phyloP scores from a whole-genome alignment of 2,329 filamentous ascomycete species.

The Cytospora chrysosperma region DNA sequence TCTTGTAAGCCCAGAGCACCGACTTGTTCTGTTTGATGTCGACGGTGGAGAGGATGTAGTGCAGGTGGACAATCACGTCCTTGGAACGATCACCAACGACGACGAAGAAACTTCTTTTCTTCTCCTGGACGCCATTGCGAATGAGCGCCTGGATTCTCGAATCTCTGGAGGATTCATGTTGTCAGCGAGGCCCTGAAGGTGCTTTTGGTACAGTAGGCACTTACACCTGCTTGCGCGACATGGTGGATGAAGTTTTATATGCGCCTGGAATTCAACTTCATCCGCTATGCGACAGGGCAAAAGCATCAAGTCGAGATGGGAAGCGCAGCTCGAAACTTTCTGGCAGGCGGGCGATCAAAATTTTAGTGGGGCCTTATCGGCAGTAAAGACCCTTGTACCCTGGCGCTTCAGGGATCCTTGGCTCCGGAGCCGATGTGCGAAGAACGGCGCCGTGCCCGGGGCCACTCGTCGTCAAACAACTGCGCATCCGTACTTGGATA shows the following conservation, averaged over 20 bases:
- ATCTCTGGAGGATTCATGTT: constrained; percentile 54
- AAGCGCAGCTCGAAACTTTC: constrained; percentile 18
- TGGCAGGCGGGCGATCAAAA: constrained; percentile 17
- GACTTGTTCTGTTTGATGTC: constrained; percentile 95
- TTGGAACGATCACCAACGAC: constrained; percentile 93
- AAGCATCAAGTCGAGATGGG: background rate
- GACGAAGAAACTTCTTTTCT: constrained; percentile 97
- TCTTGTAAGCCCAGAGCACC: constrained; percentile 98
- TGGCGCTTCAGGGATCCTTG: background rate
- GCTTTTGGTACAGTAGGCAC: constrained; percentile 27
- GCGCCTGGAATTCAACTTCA: constrained; percentile 6
- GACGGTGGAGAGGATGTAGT: constrained; percentile 87
- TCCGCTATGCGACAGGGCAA: constrained; percentile 10
- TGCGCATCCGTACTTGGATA: background rate
- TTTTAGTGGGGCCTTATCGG: constrained; percentile 21
- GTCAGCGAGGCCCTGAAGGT: constrained; percentile 14
- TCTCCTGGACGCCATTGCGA: constrained; percentile 87
- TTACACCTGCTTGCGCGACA: constrained; percentile 61
- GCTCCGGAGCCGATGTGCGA: background rate
- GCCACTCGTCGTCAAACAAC: background rate
- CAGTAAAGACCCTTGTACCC: background rate
- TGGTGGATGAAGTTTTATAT: constrained; percentile 36
- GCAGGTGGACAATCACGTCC: constrained; percentile 90
- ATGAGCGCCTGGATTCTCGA: constrained; percentile 89
- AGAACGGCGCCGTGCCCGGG: background rate